Conservation (phyloP, 192 early-diverging fungal species). For the Coemansia sp. region DNA sequence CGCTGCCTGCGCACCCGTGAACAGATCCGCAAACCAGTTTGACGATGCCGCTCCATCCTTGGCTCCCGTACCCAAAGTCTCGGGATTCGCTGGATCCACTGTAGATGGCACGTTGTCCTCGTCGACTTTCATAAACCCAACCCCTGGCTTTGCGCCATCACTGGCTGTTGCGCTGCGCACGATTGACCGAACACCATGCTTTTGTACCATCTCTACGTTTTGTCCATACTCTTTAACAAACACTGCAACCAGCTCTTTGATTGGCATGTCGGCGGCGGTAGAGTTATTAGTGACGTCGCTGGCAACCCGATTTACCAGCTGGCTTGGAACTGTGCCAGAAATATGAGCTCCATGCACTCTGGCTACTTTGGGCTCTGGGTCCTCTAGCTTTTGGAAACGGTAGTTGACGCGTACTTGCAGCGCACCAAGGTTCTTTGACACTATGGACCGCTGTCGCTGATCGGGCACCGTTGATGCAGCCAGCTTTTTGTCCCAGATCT, state of each 20-base stretch:
- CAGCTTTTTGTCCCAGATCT: constrained; percentile 73
- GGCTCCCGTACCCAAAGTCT: not conserved
- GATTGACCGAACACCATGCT: constrained; percentile 24
- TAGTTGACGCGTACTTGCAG: constrained; percentile 68
- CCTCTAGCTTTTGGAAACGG: constrained; percentile 59
- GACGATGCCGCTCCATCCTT: constrained; percentile 6
- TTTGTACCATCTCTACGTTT: constrained; percentile 35
- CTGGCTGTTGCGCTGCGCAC: constrained; percentile 14
- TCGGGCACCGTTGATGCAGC: constrained; percentile 63
- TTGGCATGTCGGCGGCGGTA: constrained; percentile 28
- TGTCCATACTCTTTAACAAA: constrained; percentile 49
- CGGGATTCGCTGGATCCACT: not conserved
- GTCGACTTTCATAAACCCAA: constrained; percentile 46
- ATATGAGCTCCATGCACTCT: constrained; percentile 41
- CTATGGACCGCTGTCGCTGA: constrained; percentile 52
- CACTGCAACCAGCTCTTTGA: constrained; percentile 44
- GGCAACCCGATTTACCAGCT: constrained; percentile 30
- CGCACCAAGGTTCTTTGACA: constrained; percentile 69
- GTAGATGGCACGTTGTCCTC: constrained; percentile 24
- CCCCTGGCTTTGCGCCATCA: constrained; percentile 6
- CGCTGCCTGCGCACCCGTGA: constrained; percentile 14
- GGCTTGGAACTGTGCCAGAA: constrained; percentile 32
- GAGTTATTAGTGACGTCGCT: constrained; percentile 15
- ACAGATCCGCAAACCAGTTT: constrained; percentile 41
- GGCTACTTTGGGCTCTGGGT: constrained; percentile 45